A percentile compares a stretch with the other conserved stretches of the same genome.
Conservation (phyloP, 1,139 yeast genomes). For the Blastobotrys buckinghamii region DNA sequence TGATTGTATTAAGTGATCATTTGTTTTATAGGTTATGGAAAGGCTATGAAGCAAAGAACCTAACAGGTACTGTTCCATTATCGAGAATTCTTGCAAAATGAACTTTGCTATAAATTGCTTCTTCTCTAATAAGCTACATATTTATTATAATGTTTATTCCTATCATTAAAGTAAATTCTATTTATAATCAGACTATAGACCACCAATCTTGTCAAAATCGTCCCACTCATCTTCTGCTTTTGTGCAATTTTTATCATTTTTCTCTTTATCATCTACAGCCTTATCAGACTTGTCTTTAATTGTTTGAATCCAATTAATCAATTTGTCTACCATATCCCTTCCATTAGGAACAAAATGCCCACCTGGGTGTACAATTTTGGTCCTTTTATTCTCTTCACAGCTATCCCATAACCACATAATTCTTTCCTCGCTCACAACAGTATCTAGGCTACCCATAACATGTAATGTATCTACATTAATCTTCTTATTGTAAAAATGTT, state of each 20-base stretch:
- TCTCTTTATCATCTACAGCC: background rate
- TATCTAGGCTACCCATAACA: slow-evolving; percentile 81
- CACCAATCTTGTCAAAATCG: slow-evolving; percentile 40
- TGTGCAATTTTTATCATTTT: slow-evolving; percentile 26
- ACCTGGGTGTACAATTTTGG: slow-evolving; percentile 65
- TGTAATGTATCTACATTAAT: slow-evolving; percentile 61
- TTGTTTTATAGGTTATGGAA: background rate
- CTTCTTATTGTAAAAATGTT: slow-evolving; percentile 41
- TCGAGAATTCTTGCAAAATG: background rate
- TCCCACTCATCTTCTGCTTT: slow-evolving; percentile 33
- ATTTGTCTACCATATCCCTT: slow-evolving; percentile 52
- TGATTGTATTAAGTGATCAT: background rate
- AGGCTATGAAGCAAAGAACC: background rate
- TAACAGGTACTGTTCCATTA: background rate
- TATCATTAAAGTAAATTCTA: too few relatives aligned
- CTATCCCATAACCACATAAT: slow-evolving; percentile 52
- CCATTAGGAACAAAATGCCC: slow-evolving; percentile 84
- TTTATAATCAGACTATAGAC: background rate
- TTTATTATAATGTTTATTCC: too few relatives aligned
- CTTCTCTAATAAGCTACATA: too few relatives aligned
- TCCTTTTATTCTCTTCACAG: slow-evolving; percentile 43
- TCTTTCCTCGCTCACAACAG: slow-evolving; percentile 76
- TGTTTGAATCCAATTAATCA: slow-evolving; percentile 46
- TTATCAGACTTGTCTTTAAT: background rate
- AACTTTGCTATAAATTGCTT: too few relatives aligned